Percentiles rank a stretch among this genome's conserved stretches.
These are phyloP conservation scores for Ganoderma sinense DNA, from an alignment of 1,284 basidiomycete species.

Conservation along the genomic window DNA sequence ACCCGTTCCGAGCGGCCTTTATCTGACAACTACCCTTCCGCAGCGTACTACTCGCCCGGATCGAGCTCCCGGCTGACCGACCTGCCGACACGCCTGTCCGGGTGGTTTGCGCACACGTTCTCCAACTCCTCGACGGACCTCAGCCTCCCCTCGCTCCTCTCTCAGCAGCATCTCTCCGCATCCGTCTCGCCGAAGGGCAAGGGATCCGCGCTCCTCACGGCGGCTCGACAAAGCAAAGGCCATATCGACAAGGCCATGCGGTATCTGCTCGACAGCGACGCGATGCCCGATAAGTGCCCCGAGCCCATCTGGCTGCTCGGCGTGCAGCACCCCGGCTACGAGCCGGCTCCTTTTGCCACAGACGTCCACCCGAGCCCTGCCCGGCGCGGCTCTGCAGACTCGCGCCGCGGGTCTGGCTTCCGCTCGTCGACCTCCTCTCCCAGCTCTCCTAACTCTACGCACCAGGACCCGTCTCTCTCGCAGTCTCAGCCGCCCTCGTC, in stretches of 20 bases:
- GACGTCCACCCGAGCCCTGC: constrained; percentile 32
- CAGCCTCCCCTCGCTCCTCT: constrained; percentile 65
- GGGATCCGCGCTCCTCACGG: constrained; percentile 61
- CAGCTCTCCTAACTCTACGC: constrained; percentile 33
- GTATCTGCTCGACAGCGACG: constrained; percentile 85
- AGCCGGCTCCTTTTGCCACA: constrained; percentile 51
- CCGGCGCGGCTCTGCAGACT: constrained; percentile 48
- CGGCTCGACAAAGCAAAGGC: constrained; percentile 76
- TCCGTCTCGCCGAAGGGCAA: constrained; percentile 53
- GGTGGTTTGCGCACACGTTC: constrained; percentile 82
- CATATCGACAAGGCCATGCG: constrained; percentile 83
- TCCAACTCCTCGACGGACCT: constrained; percentile 74
- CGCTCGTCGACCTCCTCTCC: constrained; percentile 59
- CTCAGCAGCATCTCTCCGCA: constrained; percentile 46
- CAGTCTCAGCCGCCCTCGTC: constrained; percentile 46
- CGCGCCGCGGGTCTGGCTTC: constrained; percentile 50
- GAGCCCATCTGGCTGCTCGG: constrained; percentile 90
- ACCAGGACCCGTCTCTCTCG: constrained; percentile 42
- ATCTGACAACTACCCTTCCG: constrained; percentile 52
- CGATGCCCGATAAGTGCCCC: constrained; percentile 78
- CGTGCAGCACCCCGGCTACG: constrained; percentile 78
- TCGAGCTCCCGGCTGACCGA: constrained; percentile 51
- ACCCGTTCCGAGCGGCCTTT: constrained; percentile 56
- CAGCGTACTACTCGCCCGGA: constrained; percentile 45
- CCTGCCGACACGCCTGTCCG: constrained; percentile 70